Base-by-base conservation (phyloP, 2,329 filamentous ascomycete genomes). In the Alternaria brassicae region DNA sequence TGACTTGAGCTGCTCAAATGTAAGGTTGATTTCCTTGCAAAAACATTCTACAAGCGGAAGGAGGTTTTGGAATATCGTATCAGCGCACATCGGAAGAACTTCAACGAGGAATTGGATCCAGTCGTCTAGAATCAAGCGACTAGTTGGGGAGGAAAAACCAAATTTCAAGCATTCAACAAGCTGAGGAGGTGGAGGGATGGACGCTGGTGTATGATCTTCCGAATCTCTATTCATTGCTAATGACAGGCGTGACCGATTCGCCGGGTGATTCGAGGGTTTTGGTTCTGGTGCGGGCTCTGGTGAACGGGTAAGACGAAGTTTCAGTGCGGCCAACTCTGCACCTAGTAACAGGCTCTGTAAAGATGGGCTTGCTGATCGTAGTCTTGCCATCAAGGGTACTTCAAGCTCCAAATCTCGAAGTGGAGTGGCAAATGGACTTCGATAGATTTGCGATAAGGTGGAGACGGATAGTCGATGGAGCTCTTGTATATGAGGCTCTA, bases 41-140 rank as follows among this genome's bases (percentile, higher is more conserved):
- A 99, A 84, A 30, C 92, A 96, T 76, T 95, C 93, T 1, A 97
- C 93, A 3, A 99, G 82, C 10, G 93, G 95, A 53, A 99, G 89
- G 32, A 99, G 81, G 51, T 95, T 90, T 72, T 97, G 91, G 74
- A 97, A 97, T 44, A 97, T 92, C 5, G 89, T 88, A 41, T 91
- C 89, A 0, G 90, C 86, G 76, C 96, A 97, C 13, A 96, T 83
- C 0, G 93, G 92, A 28, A 99, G 81, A 42, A 92, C 91, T 72
- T 94, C 91, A 4, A 88, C 86, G 7, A 99, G 83, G 67, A 99
- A 93, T 28, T 86, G 84, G 9, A 97, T 88, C 96, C 96, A 99
- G 73, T 91, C 93, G 69, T 98, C 93, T 34, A 99, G 81, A 6
- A 96, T 89, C 8, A 88, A 83, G 5, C 92, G 88, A 66, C 91